Conservation (phyloP, 306 rosid genomes). For the Cajanus cajan region DNA sequence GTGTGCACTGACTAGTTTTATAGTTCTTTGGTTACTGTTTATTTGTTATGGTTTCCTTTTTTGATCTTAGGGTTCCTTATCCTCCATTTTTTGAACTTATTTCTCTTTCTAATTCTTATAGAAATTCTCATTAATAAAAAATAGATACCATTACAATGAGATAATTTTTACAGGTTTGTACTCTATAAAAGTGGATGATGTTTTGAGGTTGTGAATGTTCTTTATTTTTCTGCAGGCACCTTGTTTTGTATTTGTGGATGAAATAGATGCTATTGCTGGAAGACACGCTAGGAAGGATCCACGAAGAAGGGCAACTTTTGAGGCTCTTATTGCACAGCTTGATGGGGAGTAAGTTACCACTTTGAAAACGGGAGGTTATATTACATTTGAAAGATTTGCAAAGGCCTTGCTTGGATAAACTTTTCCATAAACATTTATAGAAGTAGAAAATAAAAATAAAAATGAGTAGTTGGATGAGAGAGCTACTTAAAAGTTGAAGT, state of each 20-base stretch:
- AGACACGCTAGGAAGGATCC: constrained; percentile 93
- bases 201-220: constrained; percentile 15
- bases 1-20: background rate
- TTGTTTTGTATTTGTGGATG: constrained; percentile 92
- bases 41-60: background rate
- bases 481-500: too few relatives aligned
- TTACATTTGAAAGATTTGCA: background rate
- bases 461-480: too few relatives aligned
- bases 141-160: background rate
- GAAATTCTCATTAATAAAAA: background rate
- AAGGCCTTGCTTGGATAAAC: too few relatives aligned
- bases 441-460: too few relatives aligned
- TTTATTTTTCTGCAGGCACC: constrained; percentile 66
- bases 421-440: too few relatives aligned
- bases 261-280: constrained; percentile 98
- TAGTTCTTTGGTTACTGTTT: background rate
- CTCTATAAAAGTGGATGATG: background rate
- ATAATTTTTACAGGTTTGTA: background rate
- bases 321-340: constrained; percentile 90
- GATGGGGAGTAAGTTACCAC: constrained; percentile 86
- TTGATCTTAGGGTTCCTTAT: background rate
- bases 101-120: background rate
- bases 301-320: constrained; percentile 88
- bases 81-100: background rate
- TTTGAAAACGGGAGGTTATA: constrained; percentile 1